These are phyloP conservation scores for Citrus glauca DNA, from an alignment of 345 rosid genomes.

Conservation along the genomic window DNA sequence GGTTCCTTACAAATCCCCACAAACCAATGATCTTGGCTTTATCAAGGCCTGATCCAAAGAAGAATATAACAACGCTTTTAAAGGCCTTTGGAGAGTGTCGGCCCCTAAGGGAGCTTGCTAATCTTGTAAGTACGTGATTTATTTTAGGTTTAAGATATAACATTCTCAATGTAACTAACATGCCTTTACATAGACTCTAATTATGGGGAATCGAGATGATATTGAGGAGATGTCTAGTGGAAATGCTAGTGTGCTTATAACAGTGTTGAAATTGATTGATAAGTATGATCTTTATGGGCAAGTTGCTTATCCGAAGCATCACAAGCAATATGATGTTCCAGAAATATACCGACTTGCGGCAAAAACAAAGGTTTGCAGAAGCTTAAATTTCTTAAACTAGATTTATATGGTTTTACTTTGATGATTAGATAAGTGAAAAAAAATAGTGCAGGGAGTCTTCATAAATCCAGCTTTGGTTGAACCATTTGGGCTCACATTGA, in stretches of 20 bases:
- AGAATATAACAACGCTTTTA: slow-evolving; percentile 86
- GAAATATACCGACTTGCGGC: slow-evolving; percentile 94
- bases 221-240: slow-evolving; percentile 81
- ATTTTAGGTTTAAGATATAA: not conserved
- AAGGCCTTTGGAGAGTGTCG: slow-evolving; percentile 97
- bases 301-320: slow-evolving; percentile 97
- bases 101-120: slow-evolving; percentile 86
- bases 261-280: slow-evolving; percentile 80
- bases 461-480: slow-evolving; percentile 96
- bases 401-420: slow-evolving; percentile 1
- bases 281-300: slow-evolving; percentile 92
- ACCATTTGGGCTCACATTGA: slow-evolving; percentile 95
- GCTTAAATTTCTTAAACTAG: not conserved
- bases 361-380: slow-evolving; percentile 60
- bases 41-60: slow-evolving; percentile 97
- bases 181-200: slow-evolving; percentile 55
- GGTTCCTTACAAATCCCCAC: slow-evolving; percentile 91
- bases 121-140: slow-evolving; percentile 52
- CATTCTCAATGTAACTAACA: not conserved
- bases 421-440: slow-evolving; percentile 6
- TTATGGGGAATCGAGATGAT: slow-evolving; percentile 94
- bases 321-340: slow-evolving; percentile 92
- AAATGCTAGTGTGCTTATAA: slow-evolving; percentile 75
- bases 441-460: slow-evolving; percentile 73
- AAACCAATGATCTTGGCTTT: slow-evolving; percentile 95